Percentiles rank a stretch among this genome's conserved stretches.
phyloP scores from a whole-genome alignment of 768 basidiomycete species.

The Psilocybe subaeruginosa region DNA sequence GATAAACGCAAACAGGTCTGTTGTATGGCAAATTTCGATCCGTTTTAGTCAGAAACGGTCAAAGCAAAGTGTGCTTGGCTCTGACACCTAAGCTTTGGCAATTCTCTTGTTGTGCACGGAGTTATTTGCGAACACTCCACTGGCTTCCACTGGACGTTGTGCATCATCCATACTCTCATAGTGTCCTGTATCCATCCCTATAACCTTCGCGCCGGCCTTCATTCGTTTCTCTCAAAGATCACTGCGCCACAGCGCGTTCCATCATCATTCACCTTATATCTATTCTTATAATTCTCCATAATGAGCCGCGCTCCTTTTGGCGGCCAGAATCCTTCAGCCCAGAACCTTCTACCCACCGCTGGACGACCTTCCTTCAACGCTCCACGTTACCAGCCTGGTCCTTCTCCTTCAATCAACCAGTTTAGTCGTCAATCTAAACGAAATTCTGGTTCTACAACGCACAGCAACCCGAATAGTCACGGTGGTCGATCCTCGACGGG shows the following conservation, averaged over 20 bases:
- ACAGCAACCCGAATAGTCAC: not conserved
- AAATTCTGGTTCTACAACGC: not conserved
- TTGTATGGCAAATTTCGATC: not conserved
- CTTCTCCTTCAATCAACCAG: not conserved
- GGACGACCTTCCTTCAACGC: constrained; percentile 8
- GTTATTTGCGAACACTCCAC: not conserved
- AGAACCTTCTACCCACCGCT: constrained; percentile 12
- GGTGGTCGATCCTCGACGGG: constrained; percentile 11
- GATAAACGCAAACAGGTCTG: constrained; percentile 4
- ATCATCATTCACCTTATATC: not conserved
- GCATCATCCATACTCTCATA: not conserved
- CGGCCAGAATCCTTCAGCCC: constrained; percentile 1
- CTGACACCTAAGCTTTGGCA: not conserved
- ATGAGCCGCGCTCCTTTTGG: constrained; percentile 8
- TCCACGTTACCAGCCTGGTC: not conserved
- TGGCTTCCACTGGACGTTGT: not conserved
- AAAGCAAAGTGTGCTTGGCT: not conserved
- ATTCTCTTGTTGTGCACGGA: not conserved
- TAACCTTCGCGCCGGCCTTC: not conserved
- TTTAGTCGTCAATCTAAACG: not conserved
- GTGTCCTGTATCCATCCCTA: not conserved
- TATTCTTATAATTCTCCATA: not conserved
- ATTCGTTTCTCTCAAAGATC: constrained; percentile 5
- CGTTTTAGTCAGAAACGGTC: not conserved
- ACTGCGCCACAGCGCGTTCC: constrained; percentile 3